Base-by-base conservation (phyloP, 768 basidiomycete species). In the Amanita fuliginea region DNA sequence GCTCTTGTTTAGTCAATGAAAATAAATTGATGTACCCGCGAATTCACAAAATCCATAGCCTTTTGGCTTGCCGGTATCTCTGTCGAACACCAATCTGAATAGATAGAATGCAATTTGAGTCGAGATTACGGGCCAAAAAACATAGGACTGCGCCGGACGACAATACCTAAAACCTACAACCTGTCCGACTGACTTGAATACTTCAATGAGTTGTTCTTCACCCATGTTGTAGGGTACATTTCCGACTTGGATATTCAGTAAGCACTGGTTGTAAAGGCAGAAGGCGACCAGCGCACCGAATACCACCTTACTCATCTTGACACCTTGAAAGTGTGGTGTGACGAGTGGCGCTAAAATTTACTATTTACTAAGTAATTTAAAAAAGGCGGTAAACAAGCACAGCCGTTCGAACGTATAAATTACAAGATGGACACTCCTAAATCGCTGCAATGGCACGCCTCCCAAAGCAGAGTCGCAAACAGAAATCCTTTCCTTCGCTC, bases 11-110 rank as follows among this genome's bases (percentile, higher is more conserved):
- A 56, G 43, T 55, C 40, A 54, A 55, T 49, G 60, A 57, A 50
- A 58, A 61, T 56, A 61, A 43, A 67, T 60, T 65, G 61, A 72
- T 74, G 70, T 77, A 90, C 88, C 90, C 56, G 84, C 78, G 59
- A 89, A 93, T 77, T 92, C 89, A 72, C 89, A 91, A 61, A 91
- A 91, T 18, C 91, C 92, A 64, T 93, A 95, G 24, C 92, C 92
- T 67, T 83, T 85, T 45, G 92, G 89, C 63, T 94, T 94, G 48
- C 90, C 91, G n/a, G 91, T 92, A 51, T 90, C 89, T 60, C 89
- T 73, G 70, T 92, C 89, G 65, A 86, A 90, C 42, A 91, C 88
- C 42, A 92, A 74, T 63, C 89, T 92, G 56, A 26, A 53, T 47
- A 51, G 57, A 37, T 22, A 16, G 51, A 51, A 45, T 5, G 8